phyloP scores from a whole-genome alignment of 345 rosid species.

The Gossypium anomalum region DNA sequence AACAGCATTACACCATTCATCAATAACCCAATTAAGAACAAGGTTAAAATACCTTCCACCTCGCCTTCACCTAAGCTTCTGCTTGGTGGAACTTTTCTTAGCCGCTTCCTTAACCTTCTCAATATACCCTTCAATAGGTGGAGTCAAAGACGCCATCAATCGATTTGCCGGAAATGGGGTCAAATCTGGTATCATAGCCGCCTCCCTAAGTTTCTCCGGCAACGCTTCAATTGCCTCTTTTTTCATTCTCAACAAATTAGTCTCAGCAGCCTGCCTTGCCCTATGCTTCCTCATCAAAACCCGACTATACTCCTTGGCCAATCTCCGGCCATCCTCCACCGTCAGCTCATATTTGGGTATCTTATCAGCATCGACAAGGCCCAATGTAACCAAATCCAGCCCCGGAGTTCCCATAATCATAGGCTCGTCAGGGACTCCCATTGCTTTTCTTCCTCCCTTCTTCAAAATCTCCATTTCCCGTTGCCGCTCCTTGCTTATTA shows the following conservation, averaged over 20 bases:
- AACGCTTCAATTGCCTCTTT: constrained; percentile 74
- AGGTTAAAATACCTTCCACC: constrained; percentile 15
- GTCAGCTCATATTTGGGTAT: constrained; percentile 77
- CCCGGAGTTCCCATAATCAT: constrained; percentile 64
- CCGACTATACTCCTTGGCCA: constrained; percentile 82
- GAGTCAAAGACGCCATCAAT: constrained; percentile 83
- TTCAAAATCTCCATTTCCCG: constrained; percentile 60
- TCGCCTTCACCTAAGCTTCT: constrained; percentile 63
- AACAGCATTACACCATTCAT: neutral
- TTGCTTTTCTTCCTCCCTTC: constrained; percentile 42
- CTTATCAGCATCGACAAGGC: constrained; percentile 67
- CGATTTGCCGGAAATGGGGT: constrained; percentile 67
- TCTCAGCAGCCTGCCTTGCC: constrained; percentile 68
- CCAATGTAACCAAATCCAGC: constrained; percentile 64
- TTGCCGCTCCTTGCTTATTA: constrained; percentile 58
- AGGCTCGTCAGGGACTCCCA: constrained; percentile 61
- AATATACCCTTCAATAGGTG: constrained; percentile 88
- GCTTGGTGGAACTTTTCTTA: constrained; percentile 51
- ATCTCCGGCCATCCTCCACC: constrained; percentile 73
- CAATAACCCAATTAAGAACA: neutral
- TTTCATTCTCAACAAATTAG: constrained; percentile 44
- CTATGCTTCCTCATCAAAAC: constrained; percentile 78
- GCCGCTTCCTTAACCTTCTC: constrained; percentile 86
- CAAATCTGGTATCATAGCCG: constrained; percentile 75
- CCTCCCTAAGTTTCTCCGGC: constrained; percentile 59